Percentiles rank a stretch among this genome's conserved stretches.
These are phyloP conservation scores for Solanum corneliomulleri DNA, from an alignment of 257 asterid species.

Conservation along the genomic window DNA sequence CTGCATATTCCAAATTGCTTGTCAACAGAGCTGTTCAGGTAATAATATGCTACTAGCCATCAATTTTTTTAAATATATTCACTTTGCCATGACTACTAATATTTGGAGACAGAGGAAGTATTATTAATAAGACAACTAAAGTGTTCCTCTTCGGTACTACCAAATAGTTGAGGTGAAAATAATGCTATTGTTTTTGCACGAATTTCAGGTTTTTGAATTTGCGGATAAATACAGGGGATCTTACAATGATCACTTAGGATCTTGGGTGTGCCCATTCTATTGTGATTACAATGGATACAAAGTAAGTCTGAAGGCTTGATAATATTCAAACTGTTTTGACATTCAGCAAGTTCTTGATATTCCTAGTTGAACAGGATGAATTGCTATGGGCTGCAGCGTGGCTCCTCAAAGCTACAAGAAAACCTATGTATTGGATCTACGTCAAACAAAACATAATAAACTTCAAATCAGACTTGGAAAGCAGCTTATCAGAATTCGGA, in stretches of 20 bases:
- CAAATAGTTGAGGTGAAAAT: not conserved
- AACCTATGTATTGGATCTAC: not conserved
- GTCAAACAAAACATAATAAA: not conserved
- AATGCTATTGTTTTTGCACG: not conserved
- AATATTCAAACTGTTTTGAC: not conserved
- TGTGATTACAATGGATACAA: conserved; percentile 70
- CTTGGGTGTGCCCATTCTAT: conserved; percentile 67
- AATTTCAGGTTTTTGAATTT: conserved; percentile 30
- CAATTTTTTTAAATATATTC: not conserved
- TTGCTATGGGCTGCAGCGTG: conserved; percentile 10
- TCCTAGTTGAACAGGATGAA: not conserved
- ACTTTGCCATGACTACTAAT: not conserved
- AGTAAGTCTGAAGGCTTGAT: conserved; percentile 14
- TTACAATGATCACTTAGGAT: conserved; percentile 60
- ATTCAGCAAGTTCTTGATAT: not conserved
- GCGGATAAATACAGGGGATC: conserved; percentile 60
- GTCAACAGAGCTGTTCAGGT: conserved; percentile 43
- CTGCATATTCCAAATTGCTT: conserved; percentile 33
- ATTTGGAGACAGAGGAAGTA: not conserved
- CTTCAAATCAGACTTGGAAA: not conserved
- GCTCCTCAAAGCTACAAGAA: not conserved
- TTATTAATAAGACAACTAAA: not conserved
- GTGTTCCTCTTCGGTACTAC: not conserved
- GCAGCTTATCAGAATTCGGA: conserved; percentile 25
- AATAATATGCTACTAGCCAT: not conserved